Conservation (phyloP, 106 monocot genomes). For the Dioscorea zingiberensis region DNA sequence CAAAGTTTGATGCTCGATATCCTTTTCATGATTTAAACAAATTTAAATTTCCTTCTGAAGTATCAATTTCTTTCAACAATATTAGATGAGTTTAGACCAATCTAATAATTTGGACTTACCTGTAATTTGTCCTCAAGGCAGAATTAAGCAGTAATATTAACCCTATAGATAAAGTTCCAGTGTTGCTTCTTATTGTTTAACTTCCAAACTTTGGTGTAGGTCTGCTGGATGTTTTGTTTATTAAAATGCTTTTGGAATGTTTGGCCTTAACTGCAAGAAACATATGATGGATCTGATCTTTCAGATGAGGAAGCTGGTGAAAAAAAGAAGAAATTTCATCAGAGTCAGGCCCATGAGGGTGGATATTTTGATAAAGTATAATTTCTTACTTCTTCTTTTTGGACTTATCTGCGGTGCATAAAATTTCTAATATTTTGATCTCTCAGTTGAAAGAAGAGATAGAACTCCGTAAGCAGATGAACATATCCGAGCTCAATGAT, state of each 20-base stretch:
- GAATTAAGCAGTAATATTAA: too few species aligned
- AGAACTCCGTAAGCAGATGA: constrained; percentile 84
- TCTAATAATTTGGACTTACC: too few species aligned
- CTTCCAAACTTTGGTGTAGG: too few species aligned
- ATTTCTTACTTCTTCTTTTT: not conserved
- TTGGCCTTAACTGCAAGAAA: constrained; percentile 52
- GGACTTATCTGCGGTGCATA: not conserved
- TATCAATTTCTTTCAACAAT: too few species aligned
- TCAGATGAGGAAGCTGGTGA: constrained; percentile 55
- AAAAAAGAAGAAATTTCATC: constrained; percentile 18
- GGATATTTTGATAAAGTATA: constrained; percentile 91
- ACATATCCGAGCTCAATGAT: constrained; percentile 81
- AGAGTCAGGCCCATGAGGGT: constrained; percentile 28
- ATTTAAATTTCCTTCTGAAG: too few species aligned
- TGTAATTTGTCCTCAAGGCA: too few species aligned
- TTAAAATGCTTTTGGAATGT: too few species aligned
- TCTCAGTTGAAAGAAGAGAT: constrained; percentile 89
- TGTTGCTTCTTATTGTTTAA: too few species aligned
- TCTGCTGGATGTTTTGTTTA: too few species aligned
- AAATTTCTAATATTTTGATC: constrained; percentile 5
- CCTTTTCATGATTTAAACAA: constrained; percentile 33
- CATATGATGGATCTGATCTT: constrained; percentile 66
- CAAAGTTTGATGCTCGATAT: constrained; percentile 94
- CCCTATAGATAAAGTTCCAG: too few species aligned
- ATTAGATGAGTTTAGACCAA: too few species aligned